Percentiles rank a stretch among this genome's conserved stretches.
phyloP scores from a whole-genome alignment of 768 basidiomycete species.

The Collybia sordida region DNA sequence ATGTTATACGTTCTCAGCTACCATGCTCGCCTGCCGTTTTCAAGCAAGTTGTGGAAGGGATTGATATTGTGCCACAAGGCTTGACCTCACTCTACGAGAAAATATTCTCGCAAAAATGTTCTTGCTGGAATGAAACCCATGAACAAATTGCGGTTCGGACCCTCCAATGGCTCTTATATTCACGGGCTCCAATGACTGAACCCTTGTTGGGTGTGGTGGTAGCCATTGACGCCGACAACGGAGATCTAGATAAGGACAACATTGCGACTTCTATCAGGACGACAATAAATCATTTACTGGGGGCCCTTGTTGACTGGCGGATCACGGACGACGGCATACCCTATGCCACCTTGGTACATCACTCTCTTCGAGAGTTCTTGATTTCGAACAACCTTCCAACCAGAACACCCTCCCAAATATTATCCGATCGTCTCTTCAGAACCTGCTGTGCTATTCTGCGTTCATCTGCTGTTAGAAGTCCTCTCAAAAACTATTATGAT shows the following conservation, averaged over 20 bases:
- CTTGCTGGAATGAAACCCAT: background rate
- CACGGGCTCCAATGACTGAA: background rate
- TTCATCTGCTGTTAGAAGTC: background rate
- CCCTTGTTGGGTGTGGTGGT: background rate
- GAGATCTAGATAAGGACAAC: background rate
- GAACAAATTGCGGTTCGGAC: background rate
- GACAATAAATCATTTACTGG: background rate
- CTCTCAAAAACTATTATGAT: background rate
- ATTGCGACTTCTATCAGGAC: background rate
- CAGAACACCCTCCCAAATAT: background rate
- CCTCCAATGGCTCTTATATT: slow-evolving; percentile 1
- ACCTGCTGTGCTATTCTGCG: background rate
- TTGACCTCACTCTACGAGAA: background rate
- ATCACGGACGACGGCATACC: background rate
- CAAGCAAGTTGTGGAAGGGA: background rate
- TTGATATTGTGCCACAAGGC: background rate
- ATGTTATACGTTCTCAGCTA: background rate
- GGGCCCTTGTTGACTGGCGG: background rate
- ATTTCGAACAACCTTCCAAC: background rate
- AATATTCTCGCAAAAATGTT: background rate
- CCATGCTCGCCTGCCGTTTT: background rate
- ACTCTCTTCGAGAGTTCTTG: background rate
- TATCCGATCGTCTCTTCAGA: background rate
- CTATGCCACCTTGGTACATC: background rate
- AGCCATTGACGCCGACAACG: background rate